Conservation (phyloP, 305 asterid genomes). For the Monarda citriodora region DNA sequence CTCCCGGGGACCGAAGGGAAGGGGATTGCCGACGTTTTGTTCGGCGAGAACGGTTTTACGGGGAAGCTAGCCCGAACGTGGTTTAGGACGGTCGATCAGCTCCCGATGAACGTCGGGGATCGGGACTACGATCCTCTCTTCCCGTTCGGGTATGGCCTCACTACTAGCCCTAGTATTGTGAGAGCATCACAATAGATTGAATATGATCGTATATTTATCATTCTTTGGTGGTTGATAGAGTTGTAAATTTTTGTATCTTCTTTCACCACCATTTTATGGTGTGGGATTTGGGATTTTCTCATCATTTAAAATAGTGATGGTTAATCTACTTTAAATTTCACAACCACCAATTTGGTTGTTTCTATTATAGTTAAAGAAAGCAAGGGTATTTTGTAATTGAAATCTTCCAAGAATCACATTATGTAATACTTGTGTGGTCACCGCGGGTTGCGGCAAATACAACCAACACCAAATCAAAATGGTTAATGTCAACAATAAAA, state of each 20-base stretch:
- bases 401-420: too few species aligned
- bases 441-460: too few species aligned
- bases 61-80: constrained; percentile 67
- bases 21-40: constrained; percentile 67
- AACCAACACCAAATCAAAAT: too few species aligned
- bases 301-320: too few species aligned
- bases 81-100: constrained; percentile 63
- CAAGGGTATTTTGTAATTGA: too few species aligned
- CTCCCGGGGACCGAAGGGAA: constrained; percentile 82
- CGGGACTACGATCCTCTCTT: constrained; percentile 52
- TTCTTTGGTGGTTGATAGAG: constrained; percentile 11
- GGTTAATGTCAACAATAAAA: too few species aligned
- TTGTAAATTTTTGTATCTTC: neutral
- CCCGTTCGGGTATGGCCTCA: constrained; percentile 52
- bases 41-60: constrained; percentile 57
- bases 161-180: constrained; percentile 32
- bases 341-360: too few species aligned
- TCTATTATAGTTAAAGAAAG: too few species aligned
- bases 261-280: neutral
- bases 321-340: too few species aligned
- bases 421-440: too few species aligned
- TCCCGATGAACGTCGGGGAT: constrained; percentile 66
- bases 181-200: constrained; percentile 29
- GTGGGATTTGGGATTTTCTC: neutral
- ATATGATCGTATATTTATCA: neutral